These are phyloP conservation scores for Stereocaulon alpinum DNA, from an alignment of 495 filamentous ascomycete species.

Conservation along the genomic window DNA sequence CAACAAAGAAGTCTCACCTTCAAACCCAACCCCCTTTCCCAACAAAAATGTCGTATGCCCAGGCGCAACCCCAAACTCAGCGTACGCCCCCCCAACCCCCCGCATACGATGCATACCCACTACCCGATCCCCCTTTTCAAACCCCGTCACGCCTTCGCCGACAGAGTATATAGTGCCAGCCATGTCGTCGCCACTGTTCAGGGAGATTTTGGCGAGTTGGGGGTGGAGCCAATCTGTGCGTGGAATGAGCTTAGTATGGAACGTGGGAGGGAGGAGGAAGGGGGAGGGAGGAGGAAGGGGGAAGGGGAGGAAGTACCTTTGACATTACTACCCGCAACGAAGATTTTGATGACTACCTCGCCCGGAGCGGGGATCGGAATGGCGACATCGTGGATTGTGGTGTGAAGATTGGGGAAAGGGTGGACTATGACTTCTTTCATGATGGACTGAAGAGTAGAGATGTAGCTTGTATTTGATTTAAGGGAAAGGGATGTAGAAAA, in stretches of 20 bases:
- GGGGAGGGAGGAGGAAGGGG: too few species aligned
- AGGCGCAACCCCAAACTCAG: background rate
- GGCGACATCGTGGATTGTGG: background rate
- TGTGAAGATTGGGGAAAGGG: background rate
- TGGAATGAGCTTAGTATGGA: background rate
- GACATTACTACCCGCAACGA: background rate
- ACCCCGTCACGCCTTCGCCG: background rate
- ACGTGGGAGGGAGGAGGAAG: too few species aligned
- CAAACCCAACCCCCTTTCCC: too few species aligned
- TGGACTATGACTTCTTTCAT: background rate
- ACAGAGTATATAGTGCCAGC: background rate
- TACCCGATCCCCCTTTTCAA: background rate
- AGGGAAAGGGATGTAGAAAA: too few species aligned
- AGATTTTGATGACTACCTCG: background rate
- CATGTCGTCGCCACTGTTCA: background rate
- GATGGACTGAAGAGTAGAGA: too few species aligned
- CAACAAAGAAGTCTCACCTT: too few species aligned
- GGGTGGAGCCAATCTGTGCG: background rate
- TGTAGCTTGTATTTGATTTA: too few species aligned
- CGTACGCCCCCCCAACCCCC: background rate
- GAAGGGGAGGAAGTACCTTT: background rate
- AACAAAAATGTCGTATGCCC: too few species aligned
- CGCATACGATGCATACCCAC: background rate
- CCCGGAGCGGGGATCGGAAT: background rate
- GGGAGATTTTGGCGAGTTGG: background rate